Percentiles rank a stretch among this genome's conserved stretches.
phyloP scores from a whole-genome alignment of 495 filamentous ascomycete species.

The Clohesyomyces aquaticus region DNA sequence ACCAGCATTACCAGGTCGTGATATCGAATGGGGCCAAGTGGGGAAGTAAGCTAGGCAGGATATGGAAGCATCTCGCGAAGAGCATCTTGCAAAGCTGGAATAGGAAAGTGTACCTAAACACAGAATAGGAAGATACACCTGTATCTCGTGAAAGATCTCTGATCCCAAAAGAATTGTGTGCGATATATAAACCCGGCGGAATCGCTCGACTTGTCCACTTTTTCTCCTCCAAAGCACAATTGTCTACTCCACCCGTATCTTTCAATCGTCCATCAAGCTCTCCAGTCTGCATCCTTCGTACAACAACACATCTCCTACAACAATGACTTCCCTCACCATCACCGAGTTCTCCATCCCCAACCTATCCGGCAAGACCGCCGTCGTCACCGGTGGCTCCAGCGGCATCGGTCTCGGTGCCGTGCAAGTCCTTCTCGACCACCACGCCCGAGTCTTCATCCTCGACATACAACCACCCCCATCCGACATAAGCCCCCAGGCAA shows the following conservation, averaged over 20 bases:
- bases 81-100: no score
- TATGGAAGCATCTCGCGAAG: no score
- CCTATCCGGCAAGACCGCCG: not conserved
- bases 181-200: no score
- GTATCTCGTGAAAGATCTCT: no score
- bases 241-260: not conserved
- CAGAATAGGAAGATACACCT: no score
- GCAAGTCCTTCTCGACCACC: not conserved
- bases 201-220: no score
- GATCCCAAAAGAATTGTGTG: no score
- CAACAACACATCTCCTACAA: not conserved
- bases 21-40: no score
- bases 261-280: no score
- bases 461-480: not conserved
- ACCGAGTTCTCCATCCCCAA: not conserved
- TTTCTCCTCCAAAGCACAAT: not conserved
- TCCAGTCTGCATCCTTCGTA: not conserved
- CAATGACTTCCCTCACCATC: slow-evolving; percentile 3
- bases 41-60: no score
- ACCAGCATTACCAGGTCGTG: no score
- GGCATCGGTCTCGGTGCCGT: slow-evolving; percentile 1
- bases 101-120: no score
- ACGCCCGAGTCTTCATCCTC: not conserved
- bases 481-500: not conserved
- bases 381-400: not conserved